Base-by-base conservation (phyloP, 192 early-diverging fungal species). In the Lobosporangium transversale region DNA sequence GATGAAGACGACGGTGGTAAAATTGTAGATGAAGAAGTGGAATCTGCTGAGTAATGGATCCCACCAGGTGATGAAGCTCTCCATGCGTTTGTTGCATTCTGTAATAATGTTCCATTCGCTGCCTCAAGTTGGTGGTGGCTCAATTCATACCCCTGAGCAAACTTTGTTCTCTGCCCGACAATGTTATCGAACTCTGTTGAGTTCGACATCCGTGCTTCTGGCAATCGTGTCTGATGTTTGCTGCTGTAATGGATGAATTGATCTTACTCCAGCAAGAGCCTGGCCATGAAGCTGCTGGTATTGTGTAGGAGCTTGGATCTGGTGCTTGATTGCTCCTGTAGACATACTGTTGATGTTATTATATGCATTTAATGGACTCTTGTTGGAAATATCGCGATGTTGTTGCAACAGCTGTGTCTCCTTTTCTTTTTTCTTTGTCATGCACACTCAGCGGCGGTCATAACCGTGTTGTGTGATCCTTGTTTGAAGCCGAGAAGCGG, bases 191-290 rank as follows among this genome's bases (percentile, higher is more conserved):
- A n/a, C n/a, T n/a, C n/a, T n/a, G n/a, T n/a, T n/a, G n/a, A n/a
- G n/a, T 9, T 7, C 33, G 11, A 20, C 35, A 37, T 21, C 14
- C 3, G 15, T 30, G 29, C 29, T 21, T 8, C 18, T 14, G 35
- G 20, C 18, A 18, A n/a, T 12, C 18, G 1, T 40, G 23, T 20
- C 23, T 27, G 45, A 31, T 51, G 14, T 50, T 29, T 32, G 30
- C 33, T n/a, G n/a, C n/a, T 52, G 57, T 27, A 68, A 40, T 6
- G 68, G 68, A 47, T 70, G 68, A 18, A 70, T 24, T 1, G 68
- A 52, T 27, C 58, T 36, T 30, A 65, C 12, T 36, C 26, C 56
- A 32, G 15, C 4, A 12, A 7, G 54, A 4, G 48, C 26, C 67
- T 29, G 58, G 45, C 35, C 44, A 30, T 23, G 49, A 17, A 18